Evolutionary conservation across 2,329 filamentous ascomycete genomes (phyloP).

Genomic region (Macrophomina phaseolina): DNA sequence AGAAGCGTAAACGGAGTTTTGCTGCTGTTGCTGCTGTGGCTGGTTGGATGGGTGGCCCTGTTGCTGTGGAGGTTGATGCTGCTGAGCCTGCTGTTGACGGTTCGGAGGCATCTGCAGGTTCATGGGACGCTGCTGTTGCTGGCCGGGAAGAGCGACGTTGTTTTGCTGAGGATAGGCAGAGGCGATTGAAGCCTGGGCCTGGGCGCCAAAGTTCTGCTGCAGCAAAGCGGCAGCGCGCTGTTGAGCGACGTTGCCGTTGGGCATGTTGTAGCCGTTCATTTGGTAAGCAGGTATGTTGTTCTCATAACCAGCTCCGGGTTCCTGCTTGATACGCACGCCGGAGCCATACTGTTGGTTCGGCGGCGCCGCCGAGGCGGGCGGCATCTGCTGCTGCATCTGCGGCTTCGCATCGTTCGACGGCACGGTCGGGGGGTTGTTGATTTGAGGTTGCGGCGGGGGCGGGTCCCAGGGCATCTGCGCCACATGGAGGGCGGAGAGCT

Average conservation of each 20-base stretch:
- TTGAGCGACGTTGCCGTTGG: slow-evolving; percentile 55
- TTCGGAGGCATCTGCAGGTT: slow-evolving; percentile 28
- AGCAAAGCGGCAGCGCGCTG: slow-evolving; percentile 61
- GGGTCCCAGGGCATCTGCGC: slow-evolving; percentile 97
- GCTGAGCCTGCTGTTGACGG: slow-evolving; percentile 33
- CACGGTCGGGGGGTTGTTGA: slow-evolving; percentile 45
- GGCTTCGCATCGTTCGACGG: slow-evolving; percentile 49
- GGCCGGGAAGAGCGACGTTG: slow-evolving; percentile 36
- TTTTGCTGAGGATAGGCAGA: slow-evolving; percentile 56
- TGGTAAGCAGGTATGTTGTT: slow-evolving; percentile 37
- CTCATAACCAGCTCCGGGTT: slow-evolving; percentile 49
- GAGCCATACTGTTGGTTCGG: slow-evolving; percentile 36
- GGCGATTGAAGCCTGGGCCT: slow-evolving; percentile 70
- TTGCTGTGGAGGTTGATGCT: slow-evolving; percentile 43
- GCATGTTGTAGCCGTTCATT: slow-evolving; percentile 41
- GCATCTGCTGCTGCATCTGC: slow-evolving; percentile 35
- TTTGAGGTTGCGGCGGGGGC: slow-evolving; percentile 66
- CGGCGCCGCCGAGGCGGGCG: slow-evolving; percentile 31
- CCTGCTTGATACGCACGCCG: slow-evolving; percentile 57
- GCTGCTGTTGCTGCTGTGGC: slow-evolving; percentile 48
- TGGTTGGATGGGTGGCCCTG: slow-evolving; percentile 49
- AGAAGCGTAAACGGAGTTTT: slow-evolving; percentile 50
- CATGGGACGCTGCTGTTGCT: slow-evolving; percentile 30
- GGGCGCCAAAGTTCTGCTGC: slow-evolving; percentile 64
- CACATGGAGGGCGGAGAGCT: slow-evolving; percentile 81